Base-by-base conservation (phyloP, 352 stramenopile genomes). In the Hyaloperonospora arabidopsidis region DNA sequence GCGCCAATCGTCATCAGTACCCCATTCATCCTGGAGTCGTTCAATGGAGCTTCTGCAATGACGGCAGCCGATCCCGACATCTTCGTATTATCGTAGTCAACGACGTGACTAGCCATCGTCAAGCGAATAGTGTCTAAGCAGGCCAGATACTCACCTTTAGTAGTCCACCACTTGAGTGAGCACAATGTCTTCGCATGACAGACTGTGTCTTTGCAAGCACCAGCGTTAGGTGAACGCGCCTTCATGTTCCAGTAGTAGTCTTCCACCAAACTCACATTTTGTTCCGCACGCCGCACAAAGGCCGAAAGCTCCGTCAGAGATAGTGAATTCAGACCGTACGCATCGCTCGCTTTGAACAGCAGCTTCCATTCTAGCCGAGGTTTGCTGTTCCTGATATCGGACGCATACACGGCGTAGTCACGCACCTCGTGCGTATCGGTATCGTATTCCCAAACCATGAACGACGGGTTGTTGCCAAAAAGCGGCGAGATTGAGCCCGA, bases 391-490 rank as follows among this genome's bases (percentile, higher is more conserved):
- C 74, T 70, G 45, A 93, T 85, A 50, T 89, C 72, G 6, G 74
- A 86, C 7, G 65, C 82, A 61, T 91, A 89, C 22, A 94, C 79
- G 28, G 74, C 68, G 45, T 77, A 93, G 54, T 94, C 80, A 5
- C 89, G 25, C 25, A 94, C 54, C 23, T 93, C 76, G 45, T 89
- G 90, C 4, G 82, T 91, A 28, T 76, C 66, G 0, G 62, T 48
- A 46, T 92, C 71, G 47, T 84, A 87, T 8, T 91, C 78, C 84
- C 84, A 94, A 14, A 91, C 70, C 68, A 87, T 92, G 55, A 96
- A 97, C 19, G 86, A 94, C 23, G 92, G 92, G 63, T 97, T 93
- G 67, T 95, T 96, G 28, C 84, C 82, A 45, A 96, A 97, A 1
- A 96, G 53, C 8, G 89, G 89, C 17, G 89, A 96, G 36, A 97